Conservation (phyloP, 129 eudicot genomes). For the Lactuca sativa region DNA sequence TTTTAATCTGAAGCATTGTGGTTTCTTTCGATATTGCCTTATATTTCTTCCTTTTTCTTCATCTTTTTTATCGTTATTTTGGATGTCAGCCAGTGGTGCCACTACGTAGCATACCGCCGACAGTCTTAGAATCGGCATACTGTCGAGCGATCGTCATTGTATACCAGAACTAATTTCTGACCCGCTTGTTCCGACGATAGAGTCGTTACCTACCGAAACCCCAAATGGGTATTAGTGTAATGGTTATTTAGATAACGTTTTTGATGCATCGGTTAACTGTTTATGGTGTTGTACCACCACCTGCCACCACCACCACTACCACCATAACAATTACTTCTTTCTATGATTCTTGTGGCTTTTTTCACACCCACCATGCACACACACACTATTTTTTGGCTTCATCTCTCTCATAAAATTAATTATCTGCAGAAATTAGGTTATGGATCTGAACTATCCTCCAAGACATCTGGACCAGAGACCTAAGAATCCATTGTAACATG, state of each 20-base stretch:
- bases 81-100: constrained; percentile 52
- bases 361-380: constrained; percentile 10
- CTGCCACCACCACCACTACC: constrained; percentile 16
- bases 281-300: constrained; percentile 25
- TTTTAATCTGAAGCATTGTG: constrained; percentile 20
- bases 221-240: constrained; percentile 10
- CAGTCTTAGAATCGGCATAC: constrained; percentile 26
- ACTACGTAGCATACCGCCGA: constrained; percentile 33
- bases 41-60: background rate
- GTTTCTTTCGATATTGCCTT: constrained; percentile 13
- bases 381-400: background rate
- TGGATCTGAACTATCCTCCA: constrained; percentile 31
- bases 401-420: background rate
- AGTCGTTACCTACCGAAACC: background rate
- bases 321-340: constrained; percentile 22
- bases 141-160: constrained; percentile 55
- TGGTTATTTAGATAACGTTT: constrained; percentile 14
- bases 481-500: constrained; percentile 30
- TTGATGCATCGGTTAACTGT: constrained; percentile 22
- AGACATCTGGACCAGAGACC: constrained; percentile 25
- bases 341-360: background rate
- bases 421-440: constrained; percentile 57
- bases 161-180: constrained; percentile 29
- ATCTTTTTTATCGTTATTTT: constrained; percentile 8
- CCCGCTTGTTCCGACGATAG: background rate